Base-by-base conservation (phyloP, 2,329 filamentous ascomycete genomes). In the Calonectria fujianensis region DNA sequence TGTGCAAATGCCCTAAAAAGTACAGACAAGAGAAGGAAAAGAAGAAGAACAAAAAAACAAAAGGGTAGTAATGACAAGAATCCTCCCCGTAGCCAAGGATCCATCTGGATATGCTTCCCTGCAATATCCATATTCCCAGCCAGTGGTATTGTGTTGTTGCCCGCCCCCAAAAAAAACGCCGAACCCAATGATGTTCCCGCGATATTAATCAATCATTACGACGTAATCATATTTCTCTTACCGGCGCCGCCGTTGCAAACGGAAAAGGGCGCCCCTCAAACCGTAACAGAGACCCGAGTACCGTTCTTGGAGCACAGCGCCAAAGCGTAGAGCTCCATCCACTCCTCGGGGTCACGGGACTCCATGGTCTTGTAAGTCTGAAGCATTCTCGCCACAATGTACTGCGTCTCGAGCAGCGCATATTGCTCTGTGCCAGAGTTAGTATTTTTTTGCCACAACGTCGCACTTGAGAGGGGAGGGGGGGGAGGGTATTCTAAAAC, bases 301-400 rank as follows among this genome's bases (percentile, higher is more conserved):
- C 84, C 84, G 54, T 84, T 81, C 64, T 81, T 84, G 13, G 83
- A 85, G 10, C 83, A 84, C 20, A 83, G 77, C 8, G 83, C 82
- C 65, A 85, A 75, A 3, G 83, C 83, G 68, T 84, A 84, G 29
- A 82, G 69, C 74, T 85, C 84, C 63, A 80, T 77, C 84, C 84
- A 85, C 31, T 81, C 81, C 14, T 74, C 64, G 3, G 80, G 76
- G 27, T 84, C 83, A 14, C 70, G 70, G 27, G 82, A 82, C 50
- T 81, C 74, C 45, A 85, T 77, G 5, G 69, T 65, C 48, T 73
- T 76, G 70, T 82, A 85, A 8, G 79, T 82, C 77, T 85, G 84
- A 24, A 79, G 81, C 78, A 85, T 81, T 54, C 84, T 80, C 20
- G 83, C 82, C 18, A 85, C 81, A 29, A 85, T 64, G 18, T 83